Evolutionary conservation across 495 filamentous ascomycete genomes (phyloP), one percentile per base, ranked within the genome.

Genomic region (Viridothelium virens): DNA sequence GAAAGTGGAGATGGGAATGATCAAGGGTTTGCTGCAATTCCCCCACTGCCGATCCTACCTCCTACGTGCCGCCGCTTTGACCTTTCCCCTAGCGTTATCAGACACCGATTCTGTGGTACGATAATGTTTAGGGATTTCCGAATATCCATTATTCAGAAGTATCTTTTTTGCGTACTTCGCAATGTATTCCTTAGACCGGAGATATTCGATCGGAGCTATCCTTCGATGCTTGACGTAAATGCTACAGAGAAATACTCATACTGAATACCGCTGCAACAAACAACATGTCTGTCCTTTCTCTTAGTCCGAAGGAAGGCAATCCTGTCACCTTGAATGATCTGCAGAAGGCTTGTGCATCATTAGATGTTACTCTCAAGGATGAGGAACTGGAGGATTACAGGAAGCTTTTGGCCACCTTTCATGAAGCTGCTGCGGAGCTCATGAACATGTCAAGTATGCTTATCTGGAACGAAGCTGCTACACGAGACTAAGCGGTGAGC

Each of bases 391-490:
- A 71, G 37, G 73, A 75, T 25, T 75, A 73, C 61, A 38, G 69
- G 31, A 72, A 72, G 68, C 71, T 75, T 25, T 67, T 75, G 16
- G 73, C 73, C 1, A 72, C 71, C 12, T 71, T 75, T 63, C 71
- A 74, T 56, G 72, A 74, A 56, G 66, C 71, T 31, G 72, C 70
- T 34, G 65, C 67, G 38, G 72, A 75, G 61, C 46, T 75, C 48
- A 72, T 73, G 71, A 63, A 62, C 6, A 66, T 68, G 67, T 61
- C 66, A 10, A 63, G 66, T 68, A 38, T 5, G 11, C n/a, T 53
- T 16, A 5, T 14, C 16, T 18, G 5, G 5, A 53, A 25, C 25
- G 5, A 53, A 18, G n/a, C 18, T 14, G 48, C 11, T 11, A n/a
- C n/a, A 53, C 16, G 48, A 16, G 5, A 25, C 48, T 53, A n/a